Conservation (phyloP, 257 asterid species). For the Fraxinus anomala region DNA sequence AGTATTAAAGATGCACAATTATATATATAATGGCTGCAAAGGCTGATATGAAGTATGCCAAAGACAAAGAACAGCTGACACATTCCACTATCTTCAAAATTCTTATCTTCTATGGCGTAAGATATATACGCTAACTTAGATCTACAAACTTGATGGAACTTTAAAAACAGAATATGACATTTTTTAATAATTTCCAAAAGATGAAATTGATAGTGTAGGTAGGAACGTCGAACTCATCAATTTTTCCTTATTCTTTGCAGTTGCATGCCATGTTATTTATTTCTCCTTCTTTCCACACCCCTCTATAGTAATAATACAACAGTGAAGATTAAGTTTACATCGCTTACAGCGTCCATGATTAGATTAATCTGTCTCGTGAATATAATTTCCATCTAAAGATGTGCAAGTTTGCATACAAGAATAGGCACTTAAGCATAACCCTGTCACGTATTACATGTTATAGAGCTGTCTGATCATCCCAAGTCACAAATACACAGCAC, state of each 20-base stretch:
- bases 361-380: not conserved
- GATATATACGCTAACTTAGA: not conserved
- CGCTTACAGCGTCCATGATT: not conserved
- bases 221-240: not conserved
- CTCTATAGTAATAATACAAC: not conserved
- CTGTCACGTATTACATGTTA: too few species aligned
- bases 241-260: not conserved
- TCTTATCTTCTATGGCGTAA: not conserved
- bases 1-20: not conserved
- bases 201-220: constrained; percentile 2
- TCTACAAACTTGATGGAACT: not conserved
- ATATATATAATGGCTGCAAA: not conserved
- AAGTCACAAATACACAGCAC: too few species aligned
- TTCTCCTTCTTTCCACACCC: not conserved
- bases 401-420: not conserved
- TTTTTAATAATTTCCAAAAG: not conserved
- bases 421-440: too few species aligned
- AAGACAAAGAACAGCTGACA: not conserved
- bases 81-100: not conserved
- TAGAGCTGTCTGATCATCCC: too few species aligned
- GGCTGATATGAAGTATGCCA: not conserved
- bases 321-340: not conserved
- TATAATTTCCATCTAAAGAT: not conserved
- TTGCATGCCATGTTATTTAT: not conserved
- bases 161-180: not conserved